Evolutionary conservation across 805 yeast species (phyloP), one percentile per base, ranked within the genome.

Genomic region (Lipomyces sp.): DNA sequence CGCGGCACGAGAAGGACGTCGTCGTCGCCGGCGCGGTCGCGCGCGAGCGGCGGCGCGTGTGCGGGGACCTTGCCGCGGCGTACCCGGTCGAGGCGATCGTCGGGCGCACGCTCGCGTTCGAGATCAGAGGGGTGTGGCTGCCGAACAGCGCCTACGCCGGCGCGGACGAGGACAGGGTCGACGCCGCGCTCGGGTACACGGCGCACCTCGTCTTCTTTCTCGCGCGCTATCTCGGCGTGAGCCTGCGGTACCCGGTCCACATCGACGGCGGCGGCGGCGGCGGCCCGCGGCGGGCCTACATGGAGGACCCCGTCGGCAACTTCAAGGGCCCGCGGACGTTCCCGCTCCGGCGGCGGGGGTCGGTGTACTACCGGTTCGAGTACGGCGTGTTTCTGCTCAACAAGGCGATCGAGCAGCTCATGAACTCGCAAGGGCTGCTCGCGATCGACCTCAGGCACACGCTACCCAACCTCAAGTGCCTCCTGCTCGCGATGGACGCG

Each of bases 321-420:
- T 65, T 73, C 23, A 69, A 63, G 54, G 75, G 68, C 14, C 68
- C 67, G 37, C 59, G 67, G 10, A 57, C 65, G 28, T 78, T 76
- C 57, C 82, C 82, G 3, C 59, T 79, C 38, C 78, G 78, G 72
- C 67, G 76, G n/a, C 70, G 71, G 16, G 77, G 75, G 10, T 72
- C 67, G 8, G 55, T 68, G 14, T 65, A 68, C 23, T 69, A 74
- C 51, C 64, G 79, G 28, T 77, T 78, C 43, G 79, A 79, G 50
- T 78, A 76, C 61, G 82, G 75, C 1, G 62, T 77, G 18, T 68
- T 70, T 29, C 62, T 79, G 22, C 63, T 79, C 36, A 68, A 71
- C 48, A 74, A 75, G 54, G 69, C 77, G 58, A 66, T 79, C 35
- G 78, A 77, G 59, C 80, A 77, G 57, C 61, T 73, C 32, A 57